Evolutionary conservation across 768 basidiomycete species (phyloP).

Genomic region (Tricholoma matsutake): DNA sequence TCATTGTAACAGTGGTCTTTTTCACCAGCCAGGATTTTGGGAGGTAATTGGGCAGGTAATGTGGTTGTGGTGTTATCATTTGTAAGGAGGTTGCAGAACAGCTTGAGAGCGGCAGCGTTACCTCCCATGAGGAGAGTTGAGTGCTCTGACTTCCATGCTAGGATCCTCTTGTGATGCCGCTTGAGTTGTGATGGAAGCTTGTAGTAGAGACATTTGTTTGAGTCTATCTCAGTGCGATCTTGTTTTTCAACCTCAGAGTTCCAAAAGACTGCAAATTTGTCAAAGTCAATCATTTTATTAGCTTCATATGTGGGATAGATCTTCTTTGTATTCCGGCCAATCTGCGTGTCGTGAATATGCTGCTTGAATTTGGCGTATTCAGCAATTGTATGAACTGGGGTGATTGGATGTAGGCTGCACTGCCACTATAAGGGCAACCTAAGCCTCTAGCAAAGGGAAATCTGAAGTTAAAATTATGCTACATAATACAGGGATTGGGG

Average conservation of each 20-base stretch:
- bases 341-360: background rate
- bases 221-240: background rate
- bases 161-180: background rate
- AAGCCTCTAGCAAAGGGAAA: no score
- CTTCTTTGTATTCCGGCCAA: background rate
- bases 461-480: no score
- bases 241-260: background rate
- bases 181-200: background rate
- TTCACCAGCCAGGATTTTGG: background rate
- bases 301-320: background rate
- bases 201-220: background rate
- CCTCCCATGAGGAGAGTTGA: background rate
- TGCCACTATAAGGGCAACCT: no score
- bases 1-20: background rate
- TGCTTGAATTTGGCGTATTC: background rate
- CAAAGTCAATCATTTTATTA: background rate
- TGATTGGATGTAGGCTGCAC: background rate
- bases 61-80: background rate
- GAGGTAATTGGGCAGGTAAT: background rate
- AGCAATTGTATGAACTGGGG: conserved; percentile 1
- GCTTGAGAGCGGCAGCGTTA: background rate
- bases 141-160: background rate
- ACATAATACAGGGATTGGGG: no score
- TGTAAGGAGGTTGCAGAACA: background rate
- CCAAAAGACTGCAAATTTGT: background rate